Evolutionary conservation across 768 basidiomycete species (phyloP).

Genomic region (Coprinopsis strossmayeri): DNA sequence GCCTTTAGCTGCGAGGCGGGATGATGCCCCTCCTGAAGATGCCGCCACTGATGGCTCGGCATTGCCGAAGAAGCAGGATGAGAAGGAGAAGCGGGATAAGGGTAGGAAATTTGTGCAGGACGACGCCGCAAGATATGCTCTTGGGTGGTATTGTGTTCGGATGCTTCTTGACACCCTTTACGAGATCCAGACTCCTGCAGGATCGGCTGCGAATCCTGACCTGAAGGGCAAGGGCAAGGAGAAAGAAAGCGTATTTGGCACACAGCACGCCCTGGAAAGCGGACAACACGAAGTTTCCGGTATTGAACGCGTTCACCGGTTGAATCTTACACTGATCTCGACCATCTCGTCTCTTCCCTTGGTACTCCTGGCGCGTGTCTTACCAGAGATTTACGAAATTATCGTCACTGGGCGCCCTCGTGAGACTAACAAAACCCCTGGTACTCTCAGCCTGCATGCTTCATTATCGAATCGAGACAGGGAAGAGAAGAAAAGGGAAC

Average conservation of each 20-base stretch:
- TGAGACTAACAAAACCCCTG: too few species aligned
- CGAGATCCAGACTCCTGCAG: too few species aligned
- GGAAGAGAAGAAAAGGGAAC: slow-evolving; percentile 29
- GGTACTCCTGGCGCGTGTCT: slow-evolving; percentile 43
- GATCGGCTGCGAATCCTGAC: too few species aligned
- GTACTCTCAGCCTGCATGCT: too few species aligned
- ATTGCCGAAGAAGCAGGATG: not conserved
- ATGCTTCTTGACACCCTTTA: slow-evolving; percentile 44
- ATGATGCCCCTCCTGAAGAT: too few species aligned
- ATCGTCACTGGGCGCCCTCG: slow-evolving; percentile 17
- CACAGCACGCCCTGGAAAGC: too few species aligned
- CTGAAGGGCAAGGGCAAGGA: slow-evolving; percentile 17
- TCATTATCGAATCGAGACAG: not conserved
- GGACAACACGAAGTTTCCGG: slow-evolving; percentile 10
- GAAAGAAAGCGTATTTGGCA: not conserved
- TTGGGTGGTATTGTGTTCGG: slow-evolving; percentile 69
- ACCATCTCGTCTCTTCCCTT: slow-evolving; percentile 58
- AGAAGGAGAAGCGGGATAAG: not conserved
- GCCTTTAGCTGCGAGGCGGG: too few species aligned
- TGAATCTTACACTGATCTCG: slow-evolving; percentile 62
- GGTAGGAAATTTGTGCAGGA: not conserved
- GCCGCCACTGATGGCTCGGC: too few species aligned
- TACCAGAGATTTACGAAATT: slow-evolving; percentile 41
- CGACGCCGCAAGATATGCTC: slow-evolving; percentile 26
- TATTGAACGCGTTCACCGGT: slow-evolving; percentile 38